A percentile compares a stretch with the other conserved stretches of the same genome.
phyloP scores from a whole-genome alignment of 2,329 filamentous ascomycete species.

The Cladobotryum mycophilum region DNA sequence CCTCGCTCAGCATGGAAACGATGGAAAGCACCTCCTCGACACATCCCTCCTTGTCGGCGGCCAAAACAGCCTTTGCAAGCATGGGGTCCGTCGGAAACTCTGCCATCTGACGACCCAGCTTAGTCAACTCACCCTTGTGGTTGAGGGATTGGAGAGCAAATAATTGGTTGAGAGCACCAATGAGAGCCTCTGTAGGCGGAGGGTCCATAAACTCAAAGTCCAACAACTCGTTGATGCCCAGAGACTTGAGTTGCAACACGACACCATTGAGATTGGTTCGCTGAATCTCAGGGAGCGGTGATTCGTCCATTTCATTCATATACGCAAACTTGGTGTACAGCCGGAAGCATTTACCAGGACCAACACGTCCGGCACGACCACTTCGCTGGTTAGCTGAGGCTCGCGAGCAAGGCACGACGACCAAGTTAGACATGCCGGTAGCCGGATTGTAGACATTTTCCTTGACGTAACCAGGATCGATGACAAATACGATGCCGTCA shows the following conservation, averaged over 20 bases:
- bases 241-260: conserved; percentile 77
- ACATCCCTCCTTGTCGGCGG: conserved; percentile 84
- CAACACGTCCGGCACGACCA: conserved; percentile 86
- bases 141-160: conserved; percentile 89
- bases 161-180: conserved; percentile 80
- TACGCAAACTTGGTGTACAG: conserved; percentile 91
- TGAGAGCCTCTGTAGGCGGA: conserved; percentile 82
- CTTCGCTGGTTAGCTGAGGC: conserved; percentile 90
- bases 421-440: conserved; percentile 86
- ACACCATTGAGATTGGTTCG: conserved; percentile 80
- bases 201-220: conserved; percentile 97
- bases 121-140: conserved; percentile 81
- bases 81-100: conserved; percentile 92
- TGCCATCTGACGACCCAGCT: conserved; percentile 86
- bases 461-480: conserved; percentile 92
- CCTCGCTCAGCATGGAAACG: conserved; percentile 89
- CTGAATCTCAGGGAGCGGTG: conserved; percentile 88
- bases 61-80: conserved; percentile 82
- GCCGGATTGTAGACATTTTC: conserved; percentile 89
- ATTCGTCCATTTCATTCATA: conserved; percentile 91
- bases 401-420: conserved; percentile 84
- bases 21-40: conserved; percentile 89
- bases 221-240: conserved; percentile 87
- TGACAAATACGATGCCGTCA: conserved; percentile 92
- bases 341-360: conserved; percentile 86